A percentile compares a stretch with the other conserved stretches of the same genome.
Evolutionary conservation across 2,329 filamentous ascomycete genomes (phyloP).

Genomic region (Periconia sp.): DNA sequence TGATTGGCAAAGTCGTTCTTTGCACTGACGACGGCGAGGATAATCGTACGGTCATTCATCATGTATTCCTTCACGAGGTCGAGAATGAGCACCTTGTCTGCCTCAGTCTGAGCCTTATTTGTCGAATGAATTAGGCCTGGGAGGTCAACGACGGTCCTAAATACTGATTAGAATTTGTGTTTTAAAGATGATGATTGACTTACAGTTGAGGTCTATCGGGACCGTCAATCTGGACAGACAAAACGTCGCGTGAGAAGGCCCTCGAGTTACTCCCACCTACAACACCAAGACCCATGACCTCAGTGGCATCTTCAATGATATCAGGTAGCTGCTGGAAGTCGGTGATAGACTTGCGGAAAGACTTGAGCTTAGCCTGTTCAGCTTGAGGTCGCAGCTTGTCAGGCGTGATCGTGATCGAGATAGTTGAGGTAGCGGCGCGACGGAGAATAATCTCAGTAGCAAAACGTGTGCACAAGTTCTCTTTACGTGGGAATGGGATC

Average conservation of each 20-base stretch:
- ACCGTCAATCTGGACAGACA: slow-evolving; percentile 51
- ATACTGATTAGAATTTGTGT: slow-evolving; percentile 7
- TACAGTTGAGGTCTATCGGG: slow-evolving; percentile 42
- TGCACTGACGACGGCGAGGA: slow-evolving; percentile 44
- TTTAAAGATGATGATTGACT: slow-evolving; percentile 32
- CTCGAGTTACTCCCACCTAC: slow-evolving; percentile 20
- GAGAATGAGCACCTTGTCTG: slow-evolving; percentile 29
- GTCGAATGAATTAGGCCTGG: slow-evolving; percentile 52
- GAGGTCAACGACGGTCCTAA: slow-evolving; percentile 54
- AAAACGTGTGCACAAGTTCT: slow-evolving; percentile 65
- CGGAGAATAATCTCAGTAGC: slow-evolving; percentile 59
- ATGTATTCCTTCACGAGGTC: slow-evolving; percentile 35
- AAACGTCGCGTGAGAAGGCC: slow-evolving; percentile 50
- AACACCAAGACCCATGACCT: slow-evolving; percentile 54
- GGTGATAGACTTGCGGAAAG: slow-evolving; percentile 43
- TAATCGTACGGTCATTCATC: slow-evolving; percentile 33
- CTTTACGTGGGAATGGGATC: slow-evolving; percentile 64
- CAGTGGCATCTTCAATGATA: slow-evolving; percentile 60
- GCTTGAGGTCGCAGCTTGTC: slow-evolving; percentile 29
- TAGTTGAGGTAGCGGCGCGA: slow-evolving; percentile 22
- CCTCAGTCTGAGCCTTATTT: slow-evolving; percentile 28
- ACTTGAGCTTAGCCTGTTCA: slow-evolving; percentile 40
- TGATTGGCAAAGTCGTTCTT: slow-evolving; percentile 62
- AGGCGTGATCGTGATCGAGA: slow-evolving; percentile 48
- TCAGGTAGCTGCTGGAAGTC: slow-evolving; percentile 51